Evolutionary conservation across 1,139 yeast species (phyloP).

Genomic region (Pichia sp.): DNA sequence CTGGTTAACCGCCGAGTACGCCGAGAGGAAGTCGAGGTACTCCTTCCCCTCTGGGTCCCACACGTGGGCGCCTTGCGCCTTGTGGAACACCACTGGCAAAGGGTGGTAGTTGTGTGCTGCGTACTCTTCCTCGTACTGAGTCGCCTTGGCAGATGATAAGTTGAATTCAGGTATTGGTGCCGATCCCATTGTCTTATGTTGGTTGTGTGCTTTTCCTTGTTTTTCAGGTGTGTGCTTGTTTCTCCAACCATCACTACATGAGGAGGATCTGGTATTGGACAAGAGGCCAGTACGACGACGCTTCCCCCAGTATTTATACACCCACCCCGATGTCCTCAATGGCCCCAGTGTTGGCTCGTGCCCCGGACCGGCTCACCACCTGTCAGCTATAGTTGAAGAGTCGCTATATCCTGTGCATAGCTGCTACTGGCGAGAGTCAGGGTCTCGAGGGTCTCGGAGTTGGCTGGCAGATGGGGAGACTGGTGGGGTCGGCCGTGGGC

Average conservation of each 20-base stretch:
- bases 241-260: too few species aligned
- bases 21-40: conserved; percentile 82
- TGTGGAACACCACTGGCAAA: conserved; percentile 85
- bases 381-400: conserved; percentile 16
- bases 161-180: conserved; percentile 33
- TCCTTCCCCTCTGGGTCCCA: conserved; percentile 98
- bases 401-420: conserved; percentile 20
- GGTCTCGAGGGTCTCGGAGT: background rate
- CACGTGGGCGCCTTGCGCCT: conserved; percentile 86
- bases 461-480: background rate
- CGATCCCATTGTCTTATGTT: background rate
- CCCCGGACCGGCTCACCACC: background rate
- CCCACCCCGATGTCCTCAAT: background rate
- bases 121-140: conserved; percentile 66
- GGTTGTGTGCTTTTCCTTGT: background rate
- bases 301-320: too few species aligned
- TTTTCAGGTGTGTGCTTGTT: too few species aligned
- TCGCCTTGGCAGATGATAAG: conserved; percentile 63
- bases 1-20: conserved; percentile 96
- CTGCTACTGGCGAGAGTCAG: background rate
- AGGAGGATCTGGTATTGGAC: too few species aligned
- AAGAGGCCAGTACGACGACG: too few species aligned
- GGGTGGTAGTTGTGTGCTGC: conserved; percentile 98
- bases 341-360: background rate
- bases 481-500: background rate